These are phyloP conservation scores for Suillus paluster DNA, from an alignment of 768 basidiomycete species.

Conservation along the genomic window DNA sequence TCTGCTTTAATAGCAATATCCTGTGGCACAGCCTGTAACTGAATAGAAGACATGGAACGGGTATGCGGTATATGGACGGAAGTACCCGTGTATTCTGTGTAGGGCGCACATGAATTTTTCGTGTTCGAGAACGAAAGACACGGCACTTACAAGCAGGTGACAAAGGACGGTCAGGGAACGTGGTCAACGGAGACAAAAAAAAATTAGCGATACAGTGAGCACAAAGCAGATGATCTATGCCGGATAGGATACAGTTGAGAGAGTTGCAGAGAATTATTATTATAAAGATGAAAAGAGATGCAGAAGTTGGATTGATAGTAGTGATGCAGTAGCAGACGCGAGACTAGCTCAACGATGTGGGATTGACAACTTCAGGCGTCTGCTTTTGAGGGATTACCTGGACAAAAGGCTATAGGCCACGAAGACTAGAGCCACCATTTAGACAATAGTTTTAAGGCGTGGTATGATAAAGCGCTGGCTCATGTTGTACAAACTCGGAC, in stretches of 20 bases:
- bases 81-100: constrained; percentile 14
- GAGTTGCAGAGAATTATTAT: not conserved
- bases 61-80: constrained; percentile 9
- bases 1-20: constrained; percentile 20
- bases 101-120: constrained; percentile 8
- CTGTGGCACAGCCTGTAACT: constrained; percentile 16
- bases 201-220: constrained; percentile 10
- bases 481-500: constrained; percentile 12
- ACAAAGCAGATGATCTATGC: constrained; percentile 1
- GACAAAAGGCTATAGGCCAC: constrained; percentile 20
- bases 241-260: constrained; percentile 3
- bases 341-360: constrained; percentile 25
- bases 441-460: constrained; percentile 28
- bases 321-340: constrained; percentile 12
- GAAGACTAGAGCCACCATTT: constrained; percentile 9
- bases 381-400: constrained; percentile 18
- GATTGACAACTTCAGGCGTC: not conserved
- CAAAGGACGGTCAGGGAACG: constrained; percentile 4
- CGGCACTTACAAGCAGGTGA: constrained; percentile 7
- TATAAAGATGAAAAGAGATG: not conserved
- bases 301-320: constrained; percentile 6
- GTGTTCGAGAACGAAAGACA: not conserved
- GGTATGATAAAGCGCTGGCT: constrained; percentile 2
- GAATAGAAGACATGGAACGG: constrained; percentile 12
- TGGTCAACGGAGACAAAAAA: not conserved